Conservation (phyloP, 441 rosid genomes). For the Erodium chrysanthum region DNA sequence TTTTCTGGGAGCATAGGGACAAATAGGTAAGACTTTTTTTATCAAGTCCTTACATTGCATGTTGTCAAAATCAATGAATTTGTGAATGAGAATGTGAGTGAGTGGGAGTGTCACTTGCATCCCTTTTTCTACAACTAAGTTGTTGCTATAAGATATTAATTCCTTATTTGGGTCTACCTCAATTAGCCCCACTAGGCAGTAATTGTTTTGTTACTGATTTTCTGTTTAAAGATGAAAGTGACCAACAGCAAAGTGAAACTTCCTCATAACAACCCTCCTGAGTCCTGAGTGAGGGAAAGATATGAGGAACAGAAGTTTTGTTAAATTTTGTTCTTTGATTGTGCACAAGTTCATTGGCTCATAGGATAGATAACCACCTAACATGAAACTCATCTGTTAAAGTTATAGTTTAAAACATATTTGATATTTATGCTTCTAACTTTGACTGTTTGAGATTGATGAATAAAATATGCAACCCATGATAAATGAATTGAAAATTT, state of each 20-base stretch:
- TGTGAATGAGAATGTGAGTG: background rate
- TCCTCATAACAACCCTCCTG: background rate
- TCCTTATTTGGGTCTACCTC: background rate
- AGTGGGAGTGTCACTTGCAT: background rate
- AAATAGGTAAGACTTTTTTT: background rate
- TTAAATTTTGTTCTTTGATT: background rate
- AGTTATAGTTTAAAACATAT: background rate
- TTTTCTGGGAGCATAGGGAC: background rate
- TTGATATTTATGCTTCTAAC: background rate
- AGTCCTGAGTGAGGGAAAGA: background rate
- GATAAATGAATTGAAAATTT: background rate
- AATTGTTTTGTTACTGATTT: background rate
- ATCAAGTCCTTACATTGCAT: background rate
- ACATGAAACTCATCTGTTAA: background rate
- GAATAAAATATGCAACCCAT: background rate
- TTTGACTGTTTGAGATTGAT: background rate
- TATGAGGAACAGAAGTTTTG: background rate
- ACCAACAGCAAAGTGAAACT: background rate
- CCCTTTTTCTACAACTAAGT: background rate
- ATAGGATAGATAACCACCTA: background rate
- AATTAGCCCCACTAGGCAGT: background rate
- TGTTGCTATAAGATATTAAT: background rate
- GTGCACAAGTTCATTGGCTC: background rate
- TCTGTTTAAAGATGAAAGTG: conserved; percentile 1
- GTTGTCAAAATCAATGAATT: conserved; percentile 1